Conservation (phyloP, 345 rosid species). For the Lepidium didymum region DNA sequence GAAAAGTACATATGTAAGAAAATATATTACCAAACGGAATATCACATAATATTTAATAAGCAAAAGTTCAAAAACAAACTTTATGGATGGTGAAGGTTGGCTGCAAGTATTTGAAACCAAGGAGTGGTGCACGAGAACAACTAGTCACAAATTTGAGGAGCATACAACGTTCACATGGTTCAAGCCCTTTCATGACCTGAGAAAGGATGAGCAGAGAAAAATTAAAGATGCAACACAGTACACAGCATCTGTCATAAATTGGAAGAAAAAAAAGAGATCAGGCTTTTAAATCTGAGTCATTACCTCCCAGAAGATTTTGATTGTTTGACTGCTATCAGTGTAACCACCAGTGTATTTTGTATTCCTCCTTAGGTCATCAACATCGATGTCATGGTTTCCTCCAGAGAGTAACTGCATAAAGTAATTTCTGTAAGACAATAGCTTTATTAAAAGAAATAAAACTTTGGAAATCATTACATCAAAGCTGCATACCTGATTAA, state of each 20-base stretch:
- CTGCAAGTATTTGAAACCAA: conserved; percentile 89
- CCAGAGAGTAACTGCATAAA: conserved; percentile 84
- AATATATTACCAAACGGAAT: not conserved
- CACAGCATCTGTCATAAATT: not conserved
- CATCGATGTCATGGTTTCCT: conserved; percentile 85
- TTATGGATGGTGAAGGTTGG: conserved; percentile 92
- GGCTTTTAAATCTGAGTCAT: not conserved
- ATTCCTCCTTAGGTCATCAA: conserved; percentile 70
- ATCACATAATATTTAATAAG: not conserved
- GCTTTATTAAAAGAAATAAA: not conserved
- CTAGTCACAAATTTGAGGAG: conserved; percentile 96
- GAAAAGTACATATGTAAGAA: not conserved
- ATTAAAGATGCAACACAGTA: not conserved
- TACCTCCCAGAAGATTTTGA: conserved; percentile 98
- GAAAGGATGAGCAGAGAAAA: conserved; percentile 14
- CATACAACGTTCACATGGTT: conserved; percentile 83
- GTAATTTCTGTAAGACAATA: conserved; percentile 11
- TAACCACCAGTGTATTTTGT: conserved; percentile 93
- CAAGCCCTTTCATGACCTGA: conserved; percentile 81
- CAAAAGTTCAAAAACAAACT: conserved; percentile 33
- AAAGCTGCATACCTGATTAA: conserved; percentile 67
- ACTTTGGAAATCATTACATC: not conserved
- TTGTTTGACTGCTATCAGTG: conserved; percentile 72
- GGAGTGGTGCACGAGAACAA: conserved; percentile 92
- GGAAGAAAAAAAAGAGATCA: conserved; percentile 1